phyloP scores from a whole-genome alignment of 208 protist genomes.

The Trypanosomatidae sp. region DNA sequence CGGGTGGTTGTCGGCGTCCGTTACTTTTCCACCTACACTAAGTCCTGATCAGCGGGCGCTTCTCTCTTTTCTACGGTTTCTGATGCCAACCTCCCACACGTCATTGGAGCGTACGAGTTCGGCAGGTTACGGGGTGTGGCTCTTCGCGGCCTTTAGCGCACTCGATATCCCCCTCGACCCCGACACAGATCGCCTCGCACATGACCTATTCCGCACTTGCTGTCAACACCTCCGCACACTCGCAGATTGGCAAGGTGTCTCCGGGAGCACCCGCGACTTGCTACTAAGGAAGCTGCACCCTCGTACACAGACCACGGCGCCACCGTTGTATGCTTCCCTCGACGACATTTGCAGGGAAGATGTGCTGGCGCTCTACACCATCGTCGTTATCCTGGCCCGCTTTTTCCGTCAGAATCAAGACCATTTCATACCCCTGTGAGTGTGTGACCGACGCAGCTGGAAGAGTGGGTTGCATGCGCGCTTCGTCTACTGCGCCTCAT shows the following conservation, averaged over 20 bases:
- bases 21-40: background rate
- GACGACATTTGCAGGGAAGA: conserved; percentile 53
- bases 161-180: conserved; percentile 80
- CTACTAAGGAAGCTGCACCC: conserved; percentile 34
- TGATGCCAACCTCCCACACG: conserved; percentile 33
- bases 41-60: conserved; percentile 9
- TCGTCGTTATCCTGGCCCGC: conserved; percentile 73
- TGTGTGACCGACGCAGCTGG: background rate
- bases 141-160: conserved; percentile 51
- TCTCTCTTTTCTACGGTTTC: conserved; percentile 44
- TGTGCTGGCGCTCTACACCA: conserved; percentile 65
- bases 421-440: conserved; percentile 69
- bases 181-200: conserved; percentile 70
- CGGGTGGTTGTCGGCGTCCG: background rate
- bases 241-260: conserved; percentile 37
- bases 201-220: conserved; percentile 64
- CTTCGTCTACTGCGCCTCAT: background rate
- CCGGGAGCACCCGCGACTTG: conserved; percentile 41
- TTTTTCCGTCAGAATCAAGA: conserved; percentile 85
- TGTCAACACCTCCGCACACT: conserved; percentile 71
- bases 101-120: conserved; percentile 3
- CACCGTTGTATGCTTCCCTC: conserved; percentile 38
- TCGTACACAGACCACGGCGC: background rate
- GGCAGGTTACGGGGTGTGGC: conserved; percentile 67
- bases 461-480: background rate